phyloP scores from a whole-genome alignment of 176 grass and related monocot genomes.

The Cocos nucifera region DNA sequence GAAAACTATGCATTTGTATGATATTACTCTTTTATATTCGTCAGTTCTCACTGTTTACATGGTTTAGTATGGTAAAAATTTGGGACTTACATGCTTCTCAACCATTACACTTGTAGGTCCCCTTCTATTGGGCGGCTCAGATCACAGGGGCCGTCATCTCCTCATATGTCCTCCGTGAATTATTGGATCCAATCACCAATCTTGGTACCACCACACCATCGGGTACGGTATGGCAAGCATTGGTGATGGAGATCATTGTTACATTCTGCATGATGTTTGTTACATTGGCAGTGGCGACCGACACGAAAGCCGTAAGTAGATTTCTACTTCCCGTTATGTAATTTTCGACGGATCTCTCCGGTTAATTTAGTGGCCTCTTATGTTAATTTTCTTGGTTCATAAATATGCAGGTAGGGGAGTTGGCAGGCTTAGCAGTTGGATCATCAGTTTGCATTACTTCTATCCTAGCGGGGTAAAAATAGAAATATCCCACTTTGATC shows the following conservation, averaged over 20 bases:
- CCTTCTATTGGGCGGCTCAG: conserved; percentile 93
- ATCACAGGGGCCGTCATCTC: conserved; percentile 67
- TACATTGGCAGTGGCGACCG: conserved; percentile 84
- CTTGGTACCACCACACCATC: conserved; percentile 56
- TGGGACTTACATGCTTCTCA: background rate
- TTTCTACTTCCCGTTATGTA: background rate
- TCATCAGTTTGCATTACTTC: conserved; percentile 10
- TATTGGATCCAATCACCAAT: conserved; percentile 54
- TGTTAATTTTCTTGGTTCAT: background rate
- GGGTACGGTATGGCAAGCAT: conserved; percentile 53
- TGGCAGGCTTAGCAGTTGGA: conserved; percentile 7
- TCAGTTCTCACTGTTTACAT: no score
- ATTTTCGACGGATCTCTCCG: background rate
- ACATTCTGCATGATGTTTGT: conserved; percentile 99
- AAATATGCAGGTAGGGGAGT: background rate
- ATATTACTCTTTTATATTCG: no score
- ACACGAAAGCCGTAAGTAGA: conserved; percentile 63
- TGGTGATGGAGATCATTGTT: conserved; percentile 67
- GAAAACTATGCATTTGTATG: no score
- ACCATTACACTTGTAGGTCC: conserved; percentile 40
- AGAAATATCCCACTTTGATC: background rate
- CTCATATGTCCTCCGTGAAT: conserved; percentile 64
- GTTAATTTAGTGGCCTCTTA: no score
- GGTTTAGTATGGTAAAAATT: no score
- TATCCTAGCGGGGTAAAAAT: conserved; percentile 8